These are phyloP conservation scores for Sphagnum contortum DNA, from an alignment of 225 moss, liverwort and hornwort species.

Conservation along the genomic window DNA sequence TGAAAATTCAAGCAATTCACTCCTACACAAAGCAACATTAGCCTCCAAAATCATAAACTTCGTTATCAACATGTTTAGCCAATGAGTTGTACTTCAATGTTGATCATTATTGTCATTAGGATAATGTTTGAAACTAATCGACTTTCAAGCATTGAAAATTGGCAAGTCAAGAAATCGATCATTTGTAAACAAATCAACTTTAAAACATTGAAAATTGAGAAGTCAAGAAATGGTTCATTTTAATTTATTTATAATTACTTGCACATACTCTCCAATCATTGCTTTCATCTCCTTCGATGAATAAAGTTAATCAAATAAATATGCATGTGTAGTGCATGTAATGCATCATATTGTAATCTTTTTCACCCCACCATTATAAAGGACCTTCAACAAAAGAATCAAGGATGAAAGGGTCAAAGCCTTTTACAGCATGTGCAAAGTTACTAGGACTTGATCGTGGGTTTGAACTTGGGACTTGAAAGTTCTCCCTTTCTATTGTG, in stretches of 20 bases:
- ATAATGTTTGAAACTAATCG: background rate
- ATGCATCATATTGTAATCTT: no score
- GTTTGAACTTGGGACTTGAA: no score
- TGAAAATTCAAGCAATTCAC: background rate
- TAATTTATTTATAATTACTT: background rate
- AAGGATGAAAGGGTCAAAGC: no score
- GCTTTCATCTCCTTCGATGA: no score
- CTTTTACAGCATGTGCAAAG: no score
- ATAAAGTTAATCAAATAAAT: no score
- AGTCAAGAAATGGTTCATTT: background rate
- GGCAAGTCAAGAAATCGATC: background rate
- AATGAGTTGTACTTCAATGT: background rate
- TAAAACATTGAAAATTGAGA: background rate
- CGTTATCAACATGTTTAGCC: background rate
- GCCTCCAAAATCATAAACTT: background rate
- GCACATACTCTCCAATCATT: no score
- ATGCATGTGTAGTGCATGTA: no score
- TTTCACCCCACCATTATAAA: no score
- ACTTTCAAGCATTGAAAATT: background rate
- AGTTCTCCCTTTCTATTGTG: no score
- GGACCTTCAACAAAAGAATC: no score
- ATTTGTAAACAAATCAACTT: background rate
- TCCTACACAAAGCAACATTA: background rate
- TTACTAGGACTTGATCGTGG: no score
- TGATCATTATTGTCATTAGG: background rate